phyloP scores from a whole-genome alignment of 148 eudicot genomes.

The Mesembryanthemum crystallinum region DNA sequence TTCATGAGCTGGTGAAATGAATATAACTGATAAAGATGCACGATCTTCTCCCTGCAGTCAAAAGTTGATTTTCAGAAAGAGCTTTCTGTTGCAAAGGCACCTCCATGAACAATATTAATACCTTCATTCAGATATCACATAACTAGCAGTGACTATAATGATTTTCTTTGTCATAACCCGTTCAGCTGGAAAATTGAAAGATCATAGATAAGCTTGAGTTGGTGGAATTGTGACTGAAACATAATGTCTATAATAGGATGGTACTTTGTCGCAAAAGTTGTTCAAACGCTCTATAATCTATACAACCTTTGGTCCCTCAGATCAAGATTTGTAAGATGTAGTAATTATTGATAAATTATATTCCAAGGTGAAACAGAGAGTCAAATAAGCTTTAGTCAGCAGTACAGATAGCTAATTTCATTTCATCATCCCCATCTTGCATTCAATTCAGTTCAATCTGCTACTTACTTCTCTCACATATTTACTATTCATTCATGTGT shows the following conservation, averaged over 20 bases:
- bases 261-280: background rate
- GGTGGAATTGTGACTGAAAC: background rate
- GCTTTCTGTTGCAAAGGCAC: background rate
- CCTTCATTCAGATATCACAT: background rate
- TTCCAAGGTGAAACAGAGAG: too few species aligned
- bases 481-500: too few species aligned
- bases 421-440: too few species aligned
- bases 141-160: background rate
- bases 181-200: background rate
- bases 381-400: background rate
- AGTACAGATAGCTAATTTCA: background rate
- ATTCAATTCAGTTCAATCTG: too few species aligned
- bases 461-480: too few species aligned
- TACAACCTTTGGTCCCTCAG: background rate
- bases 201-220: background rate
- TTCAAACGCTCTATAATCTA: too few species aligned
- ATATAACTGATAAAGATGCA: slow-evolving; percentile 57
- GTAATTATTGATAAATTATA: too few species aligned
- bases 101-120: slow-evolving; percentile 4
- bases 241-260: background rate
- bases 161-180: background rate
- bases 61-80: slow-evolving; percentile 6
- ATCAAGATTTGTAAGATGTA: background rate
- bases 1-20: slow-evolving; percentile 52
- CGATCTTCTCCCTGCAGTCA: slow-evolving; percentile 61